Percentiles rank a stretch among this genome's conserved stretches.
phyloP scores from a whole-genome alignment of 139 green algal genomes.

The Nannochloris sp. region DNA sequence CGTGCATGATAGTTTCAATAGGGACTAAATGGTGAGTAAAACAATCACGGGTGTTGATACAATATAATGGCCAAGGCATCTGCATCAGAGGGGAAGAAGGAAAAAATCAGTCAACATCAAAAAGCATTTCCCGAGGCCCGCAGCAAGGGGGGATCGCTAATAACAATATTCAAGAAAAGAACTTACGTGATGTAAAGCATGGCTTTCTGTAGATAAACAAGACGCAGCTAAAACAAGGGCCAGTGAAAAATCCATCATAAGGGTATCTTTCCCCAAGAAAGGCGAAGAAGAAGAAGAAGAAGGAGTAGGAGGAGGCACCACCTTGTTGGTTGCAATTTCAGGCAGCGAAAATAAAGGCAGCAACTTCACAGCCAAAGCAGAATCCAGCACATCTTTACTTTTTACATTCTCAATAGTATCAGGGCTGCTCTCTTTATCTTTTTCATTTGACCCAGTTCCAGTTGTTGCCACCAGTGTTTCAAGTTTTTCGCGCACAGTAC shows the following conservation, averaged over 20 bases:
- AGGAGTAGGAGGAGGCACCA: no score
- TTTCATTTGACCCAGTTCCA: background rate
- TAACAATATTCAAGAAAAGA: background rate
- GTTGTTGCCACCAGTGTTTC: background rate
- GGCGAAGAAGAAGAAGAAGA: no score
- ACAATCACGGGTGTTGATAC: slow-evolving; percentile 55
- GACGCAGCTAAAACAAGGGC: background rate
- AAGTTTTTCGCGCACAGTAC: background rate
- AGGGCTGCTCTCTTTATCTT: background rate
- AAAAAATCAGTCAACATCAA: background rate
- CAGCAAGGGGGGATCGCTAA: background rate
- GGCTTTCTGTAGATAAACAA: background rate
- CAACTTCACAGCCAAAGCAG: no score
- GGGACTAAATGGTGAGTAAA: slow-evolving; percentile 47
- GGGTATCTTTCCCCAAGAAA: no score
- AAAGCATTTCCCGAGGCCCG: background rate
- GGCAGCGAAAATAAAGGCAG: no score
- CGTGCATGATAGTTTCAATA: background rate
- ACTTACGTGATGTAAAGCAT: background rate
- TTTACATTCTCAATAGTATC: no score
- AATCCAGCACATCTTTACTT: no score
- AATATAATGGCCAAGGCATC: slow-evolving; percentile 52
- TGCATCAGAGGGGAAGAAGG: background rate
- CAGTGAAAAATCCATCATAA: no score
- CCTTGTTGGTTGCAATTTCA: no score